Conservation (phyloP, 345 rosid species). For the Rhizophora apiculata region DNA sequence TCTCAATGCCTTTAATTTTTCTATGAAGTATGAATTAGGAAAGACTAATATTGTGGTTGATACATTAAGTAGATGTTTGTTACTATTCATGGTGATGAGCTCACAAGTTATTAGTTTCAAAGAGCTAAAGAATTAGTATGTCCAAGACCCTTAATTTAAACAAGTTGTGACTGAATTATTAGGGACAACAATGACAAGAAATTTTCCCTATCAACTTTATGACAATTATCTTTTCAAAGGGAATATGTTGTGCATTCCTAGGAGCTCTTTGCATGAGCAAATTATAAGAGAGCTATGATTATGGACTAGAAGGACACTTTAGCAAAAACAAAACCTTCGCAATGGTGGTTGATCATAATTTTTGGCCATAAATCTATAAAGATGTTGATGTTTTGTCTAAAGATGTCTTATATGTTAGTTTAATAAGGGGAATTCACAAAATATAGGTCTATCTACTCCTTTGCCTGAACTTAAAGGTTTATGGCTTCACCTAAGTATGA, state of each 20-base stretch:
- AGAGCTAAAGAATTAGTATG: constrained; percentile 4
- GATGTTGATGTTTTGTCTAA: background rate
- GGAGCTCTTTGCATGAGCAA: background rate
- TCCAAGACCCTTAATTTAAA: background rate
- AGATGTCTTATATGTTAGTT: background rate
- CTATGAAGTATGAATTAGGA: background rate
- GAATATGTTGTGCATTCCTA: constrained; percentile 1
- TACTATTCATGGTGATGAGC: background rate
- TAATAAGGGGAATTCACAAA: background rate
- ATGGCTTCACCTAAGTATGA: background rate
- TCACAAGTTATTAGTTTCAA: constrained; percentile 7
- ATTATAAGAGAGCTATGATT: constrained; percentile 6
- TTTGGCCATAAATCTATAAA: background rate
- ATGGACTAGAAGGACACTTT: constrained; percentile 9
- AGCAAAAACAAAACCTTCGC: background rate
- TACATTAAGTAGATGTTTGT: background rate
- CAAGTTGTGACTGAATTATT: background rate
- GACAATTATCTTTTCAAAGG: constrained; percentile 8
- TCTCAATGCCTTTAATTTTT: background rate
- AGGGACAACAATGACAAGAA: background rate
- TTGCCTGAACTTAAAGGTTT: too few species aligned
- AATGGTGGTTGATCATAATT: background rate
- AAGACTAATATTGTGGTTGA: background rate
- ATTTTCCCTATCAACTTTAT: background rate
- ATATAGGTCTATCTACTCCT: background rate